phyloP scores from a whole-genome alignment of 1,284 basidiomycete species.

The Ustilago curta region DNA sequence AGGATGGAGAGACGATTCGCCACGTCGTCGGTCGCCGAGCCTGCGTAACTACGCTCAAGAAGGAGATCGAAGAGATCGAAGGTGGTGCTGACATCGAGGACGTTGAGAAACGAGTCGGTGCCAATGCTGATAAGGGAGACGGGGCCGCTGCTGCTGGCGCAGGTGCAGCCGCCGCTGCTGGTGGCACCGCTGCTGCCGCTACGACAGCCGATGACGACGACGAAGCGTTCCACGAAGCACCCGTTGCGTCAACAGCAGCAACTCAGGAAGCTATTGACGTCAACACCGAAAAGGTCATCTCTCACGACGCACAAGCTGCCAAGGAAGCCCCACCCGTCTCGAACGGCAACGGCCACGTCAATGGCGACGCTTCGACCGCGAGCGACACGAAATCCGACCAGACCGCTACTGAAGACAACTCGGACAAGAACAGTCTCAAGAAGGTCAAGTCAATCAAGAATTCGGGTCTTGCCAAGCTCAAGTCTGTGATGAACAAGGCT shows the following conservation, averaged over 20 bases:
- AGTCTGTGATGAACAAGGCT: constrained; percentile 39
- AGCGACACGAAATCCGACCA: constrained; percentile 1
- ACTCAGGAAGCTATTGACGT: constrained; percentile 34
- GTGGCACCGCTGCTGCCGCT: constrained; percentile 20
- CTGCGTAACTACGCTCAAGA: constrained; percentile 53
- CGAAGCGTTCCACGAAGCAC: constrained; percentile 48
- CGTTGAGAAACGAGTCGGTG: constrained; percentile 34
- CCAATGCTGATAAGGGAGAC: constrained; percentile 25
- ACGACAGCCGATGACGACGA: constrained; percentile 24
- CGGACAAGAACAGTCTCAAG: constrained; percentile 21
- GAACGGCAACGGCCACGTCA: constrained; percentile 14
- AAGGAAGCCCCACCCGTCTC: constrained; percentile 11
- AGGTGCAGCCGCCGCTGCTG: constrained; percentile 27
- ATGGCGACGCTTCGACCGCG: constrained; percentile 4
- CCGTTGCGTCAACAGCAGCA: constrained; percentile 32
- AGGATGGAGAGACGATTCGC: constrained; percentile 55
- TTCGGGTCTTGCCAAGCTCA: constrained; percentile 47
- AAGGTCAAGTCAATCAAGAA: constrained; percentile 41
- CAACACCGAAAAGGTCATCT: constrained; percentile 48
- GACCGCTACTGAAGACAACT: constrained; percentile 17
- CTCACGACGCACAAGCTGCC: constrained; percentile 46
- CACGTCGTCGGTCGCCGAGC: constrained; percentile 61
- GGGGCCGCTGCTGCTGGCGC: constrained; percentile 29
- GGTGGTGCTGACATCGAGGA: constrained; percentile 22
- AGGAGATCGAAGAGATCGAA: constrained; percentile 62